A percentile compares a stretch with the other conserved stretches of the same genome.
Evolutionary conservation across 176 grass and related monocot species (phyloP).

Genomic region (Canna indica): DNA sequence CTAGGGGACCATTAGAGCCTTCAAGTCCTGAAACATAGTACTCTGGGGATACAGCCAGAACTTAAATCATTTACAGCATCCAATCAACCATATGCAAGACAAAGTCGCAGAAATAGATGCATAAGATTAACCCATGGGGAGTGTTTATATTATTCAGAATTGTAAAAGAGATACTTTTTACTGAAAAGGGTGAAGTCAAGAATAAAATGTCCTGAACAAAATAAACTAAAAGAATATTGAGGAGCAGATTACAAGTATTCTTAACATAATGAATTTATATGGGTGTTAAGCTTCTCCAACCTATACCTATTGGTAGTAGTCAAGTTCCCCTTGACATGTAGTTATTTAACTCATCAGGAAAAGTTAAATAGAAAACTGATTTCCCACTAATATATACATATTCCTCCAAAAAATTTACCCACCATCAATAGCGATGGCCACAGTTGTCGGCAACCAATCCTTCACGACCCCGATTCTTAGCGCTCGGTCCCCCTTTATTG

Average conservation of each 20-base stretch:
- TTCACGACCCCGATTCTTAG: conserved; percentile 16
- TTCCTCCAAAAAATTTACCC: conserved; percentile 42
- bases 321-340: background rate
- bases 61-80: background rate
- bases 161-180: conserved; percentile 35
- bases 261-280: background rate
- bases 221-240: conserved; percentile 1
- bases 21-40: too few species aligned
- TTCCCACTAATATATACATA: conserved; percentile 71
- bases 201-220: background rate
- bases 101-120: too few species aligned
- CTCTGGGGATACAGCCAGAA: too few species aligned
- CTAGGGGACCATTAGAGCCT: too few species aligned
- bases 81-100: background rate
- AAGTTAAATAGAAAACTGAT: conserved; percentile 23
- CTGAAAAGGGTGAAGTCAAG: conserved; percentile 2
- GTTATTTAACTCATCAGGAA: background rate
- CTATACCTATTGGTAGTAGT: background rate
- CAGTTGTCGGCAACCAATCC: conserved; percentile 40
- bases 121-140: background rate
- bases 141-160: background rate
- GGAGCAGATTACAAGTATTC: conserved; percentile 1
- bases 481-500: conserved; percentile 11
- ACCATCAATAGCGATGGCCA: conserved; percentile 49
- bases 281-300: conserved; percentile 1